phyloP scores from a whole-genome alignment of 2,329 filamentous ascomycete genomes.

The Pestalotiopsis sp. region DNA sequence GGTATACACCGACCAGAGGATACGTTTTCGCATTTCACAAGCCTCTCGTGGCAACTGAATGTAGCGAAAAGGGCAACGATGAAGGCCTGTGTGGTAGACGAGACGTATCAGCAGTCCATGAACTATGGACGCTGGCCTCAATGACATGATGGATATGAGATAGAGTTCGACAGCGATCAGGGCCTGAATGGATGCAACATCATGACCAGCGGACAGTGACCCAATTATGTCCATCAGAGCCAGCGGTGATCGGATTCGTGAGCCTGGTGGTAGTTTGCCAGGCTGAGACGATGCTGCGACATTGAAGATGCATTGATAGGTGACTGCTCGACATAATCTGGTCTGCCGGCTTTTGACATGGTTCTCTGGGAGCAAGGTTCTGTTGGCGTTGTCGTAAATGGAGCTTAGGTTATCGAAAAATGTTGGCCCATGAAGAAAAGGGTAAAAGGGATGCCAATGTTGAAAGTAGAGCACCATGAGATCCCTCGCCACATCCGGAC shows the following conservation, averaged over 20 bases:
- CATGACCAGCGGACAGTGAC: slow-evolving; percentile 38
- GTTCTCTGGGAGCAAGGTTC: not conserved
- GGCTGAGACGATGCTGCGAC: slow-evolving; percentile 36
- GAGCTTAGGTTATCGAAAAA: slow-evolving; percentile 45
- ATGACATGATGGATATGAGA: slow-evolving; percentile 45
- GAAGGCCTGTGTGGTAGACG: slow-evolving; percentile 49
- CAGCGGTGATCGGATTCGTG: slow-evolving; percentile 36
- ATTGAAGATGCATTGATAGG: slow-evolving; percentile 52
- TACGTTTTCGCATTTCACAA: slow-evolving; percentile 37
- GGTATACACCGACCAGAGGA: slow-evolving; percentile 40
- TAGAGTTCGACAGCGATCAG: slow-evolving; percentile 49
- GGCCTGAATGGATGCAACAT: slow-evolving; percentile 47
- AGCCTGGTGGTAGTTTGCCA: slow-evolving; percentile 30
- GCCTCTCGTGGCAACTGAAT: slow-evolving; percentile 36
- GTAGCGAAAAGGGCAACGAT: slow-evolving; percentile 48
- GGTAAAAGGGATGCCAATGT: slow-evolving; percentile 52
- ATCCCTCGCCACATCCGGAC: slow-evolving; percentile 33
- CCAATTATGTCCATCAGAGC: slow-evolving; percentile 38
- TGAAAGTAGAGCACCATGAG: slow-evolving; percentile 50
- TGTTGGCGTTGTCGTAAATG: slow-evolving; percentile 30
- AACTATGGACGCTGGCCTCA: slow-evolving; percentile 47
- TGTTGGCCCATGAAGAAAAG: slow-evolving; percentile 50
- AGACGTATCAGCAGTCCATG: slow-evolving; percentile 46
- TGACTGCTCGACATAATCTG: slow-evolving; percentile 34
- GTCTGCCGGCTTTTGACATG: slow-evolving; percentile 15